Evolutionary conservation across 2,329 filamentous ascomycete genomes (phyloP), one percentile per base, ranked within the genome.

Genomic region (Fusarium nanum): DNA sequence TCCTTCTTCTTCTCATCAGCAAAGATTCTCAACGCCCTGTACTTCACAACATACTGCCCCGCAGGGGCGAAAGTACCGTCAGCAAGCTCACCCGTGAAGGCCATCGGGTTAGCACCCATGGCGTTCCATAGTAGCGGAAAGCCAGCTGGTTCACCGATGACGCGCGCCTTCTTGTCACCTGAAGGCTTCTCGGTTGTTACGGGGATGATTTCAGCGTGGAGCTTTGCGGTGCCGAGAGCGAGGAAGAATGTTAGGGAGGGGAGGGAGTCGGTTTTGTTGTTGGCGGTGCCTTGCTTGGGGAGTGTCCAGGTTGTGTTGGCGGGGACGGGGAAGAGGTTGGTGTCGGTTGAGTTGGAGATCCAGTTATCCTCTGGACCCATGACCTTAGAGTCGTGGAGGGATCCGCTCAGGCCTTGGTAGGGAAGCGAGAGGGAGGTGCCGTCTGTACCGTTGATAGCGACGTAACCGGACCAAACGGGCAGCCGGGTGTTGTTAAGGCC

Each of bases 21-120:
- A 72, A 85, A 86, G 62, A 88, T 81, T 62, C 81, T 82, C 67
- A 88, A 75, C 4, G 85, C 83, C 60, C 81, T 81, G 30, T 87
- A 78, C 2, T 79, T 78, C 52, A 88, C 78, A 75, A 82, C 84
- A 76, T 89, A 88, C 28, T 74, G 71, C 13, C 86, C 87, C 1
- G 80, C 78, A 1, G 85, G 82, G 3, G 81, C 86, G 63, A 84
- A 86, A 2, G 72, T 78, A 16, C 85, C 85, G 12, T 83, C 81
- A 0, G 78, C 78, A 7, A 88, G 76, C 55, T 78, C 76, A 14
- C 87, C 87, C 52, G 84, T 81, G 80, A 84, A 89, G 0, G 60
- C 54, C 8, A 76, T 40, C 7, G 69, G 56, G 60, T 73, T 63
- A 8, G 64, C 7, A 32, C 74, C 73, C 62, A 78, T 77, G 10